A percentile compares a stretch with the other conserved stretches of the same genome.
Evolutionary conservation across 148 eudicot genomes (phyloP).

Genomic region (Agrostemma githago): DNA sequence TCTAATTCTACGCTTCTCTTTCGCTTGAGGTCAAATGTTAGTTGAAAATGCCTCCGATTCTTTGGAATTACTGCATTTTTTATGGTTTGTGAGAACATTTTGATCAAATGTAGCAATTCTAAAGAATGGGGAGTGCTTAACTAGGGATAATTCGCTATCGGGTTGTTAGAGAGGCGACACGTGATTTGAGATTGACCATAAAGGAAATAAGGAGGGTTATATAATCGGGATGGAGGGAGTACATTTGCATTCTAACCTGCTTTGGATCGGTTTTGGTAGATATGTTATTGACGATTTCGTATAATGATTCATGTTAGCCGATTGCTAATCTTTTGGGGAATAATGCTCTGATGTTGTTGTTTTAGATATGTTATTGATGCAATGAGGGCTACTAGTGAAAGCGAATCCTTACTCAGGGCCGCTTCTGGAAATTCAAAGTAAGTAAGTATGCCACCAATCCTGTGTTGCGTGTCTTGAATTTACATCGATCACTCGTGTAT

Average conservation of each 20-base stretch:
- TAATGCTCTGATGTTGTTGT: background rate
- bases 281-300: conserved; percentile 58
- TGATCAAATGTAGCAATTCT: too few relatives aligned
- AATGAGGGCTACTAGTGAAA: conserved; percentile 62
- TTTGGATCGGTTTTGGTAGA: conserved; percentile 23
- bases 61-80: background rate
- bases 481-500: background rate
- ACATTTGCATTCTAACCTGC: conserved; percentile 4
- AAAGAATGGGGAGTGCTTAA: too few relatives aligned
- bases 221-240: background rate
- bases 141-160: too few relatives aligned
- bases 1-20: background rate
- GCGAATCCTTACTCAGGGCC: conserved; percentile 39
- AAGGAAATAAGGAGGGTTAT: background rate
- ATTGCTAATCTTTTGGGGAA: too few relatives aligned
- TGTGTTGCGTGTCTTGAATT: background rate
- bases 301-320: too few relatives aligned
- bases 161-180: background rate
- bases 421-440: conserved; percentile 51
- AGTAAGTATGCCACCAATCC: background rate
- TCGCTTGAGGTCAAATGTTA: too few relatives aligned
- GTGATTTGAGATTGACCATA: background rate
- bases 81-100: too few relatives aligned
- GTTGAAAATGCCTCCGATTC: too few relatives aligned
- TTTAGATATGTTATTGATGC: conserved; percentile 79